Evolutionary conservation across 805 yeast genomes (phyloP), one percentile per base, ranked within the genome.

Genomic region (Naumovozyma baii): DNA sequence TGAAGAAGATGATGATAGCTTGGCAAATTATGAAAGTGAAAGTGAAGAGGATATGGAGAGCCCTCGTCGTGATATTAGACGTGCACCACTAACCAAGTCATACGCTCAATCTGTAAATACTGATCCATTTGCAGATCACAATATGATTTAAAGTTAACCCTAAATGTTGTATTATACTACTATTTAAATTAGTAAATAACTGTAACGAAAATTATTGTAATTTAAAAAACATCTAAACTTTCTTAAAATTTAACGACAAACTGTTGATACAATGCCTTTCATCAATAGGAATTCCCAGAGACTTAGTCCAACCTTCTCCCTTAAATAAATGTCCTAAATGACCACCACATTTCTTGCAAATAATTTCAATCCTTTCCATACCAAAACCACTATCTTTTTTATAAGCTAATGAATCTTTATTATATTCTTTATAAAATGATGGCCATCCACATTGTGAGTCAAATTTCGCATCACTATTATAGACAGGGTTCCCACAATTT

Each of bases 361-460:
- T 70, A 80, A 92, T 88, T 59, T 92, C 99, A 10, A 78, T 84
- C 45, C 98, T 71, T 12, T 66, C 68, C 92, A 82, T 87, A 0
- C 97, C 97, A 37, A 65, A 62, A 5, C 80, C 61, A 0, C 41
- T 52, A 59, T 92, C 98, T 15, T 66, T 69, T 42, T 72, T 62
- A 10, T 80, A 68, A 16, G 61, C 69, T 31, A 92, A 70, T 4
- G 95, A 70, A 0, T 87, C 88, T 0, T 95, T 94, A 31, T 84
- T 66, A 1, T 94, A 40, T 25, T 55, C 96, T 42, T 85, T 82
- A 60, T 80, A 90, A 61, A 92, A 92, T 0, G 96, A 88, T 1
- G 98, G 98, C 98, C 98, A 92, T 2, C 98, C 98, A 61, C 98
- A 92, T 39, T 86, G 86, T 10, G 95, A 76, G 42, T 81, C 79